These are phyloP conservation scores for Juncus effusus DNA, from an alignment of 176 grass and related monocot species.

Conservation along the genomic window DNA sequence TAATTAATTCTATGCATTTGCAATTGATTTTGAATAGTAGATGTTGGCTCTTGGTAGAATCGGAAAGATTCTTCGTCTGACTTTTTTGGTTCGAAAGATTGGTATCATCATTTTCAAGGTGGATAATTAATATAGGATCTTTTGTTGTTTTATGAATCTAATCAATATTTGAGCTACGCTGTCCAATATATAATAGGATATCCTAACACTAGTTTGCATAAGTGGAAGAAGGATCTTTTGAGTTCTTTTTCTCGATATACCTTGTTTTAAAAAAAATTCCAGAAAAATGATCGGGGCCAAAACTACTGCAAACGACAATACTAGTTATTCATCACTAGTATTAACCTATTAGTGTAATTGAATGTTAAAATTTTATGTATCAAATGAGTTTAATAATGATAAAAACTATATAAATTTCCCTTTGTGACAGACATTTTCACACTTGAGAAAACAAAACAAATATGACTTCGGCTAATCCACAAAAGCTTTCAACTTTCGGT, in stretches of 20 bases:
- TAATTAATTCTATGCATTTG: not conserved
- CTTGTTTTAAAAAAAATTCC: not conserved
- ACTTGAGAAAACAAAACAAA: no score
- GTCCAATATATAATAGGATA: not conserved
- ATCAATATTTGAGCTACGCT: not conserved
- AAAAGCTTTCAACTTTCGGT: no score
- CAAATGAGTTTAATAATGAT: no score
- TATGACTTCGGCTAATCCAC: no score
- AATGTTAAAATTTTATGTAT: no score
- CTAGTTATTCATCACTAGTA: no score
- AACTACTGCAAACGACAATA: not conserved
- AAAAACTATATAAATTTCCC: no score
- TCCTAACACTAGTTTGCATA: no score
- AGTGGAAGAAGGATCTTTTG: no score
- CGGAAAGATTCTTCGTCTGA: conserved; percentile 8
- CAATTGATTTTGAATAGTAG: not conserved
- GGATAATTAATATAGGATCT: not conserved
- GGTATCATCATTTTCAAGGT: conserved; percentile 3
- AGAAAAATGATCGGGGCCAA: not conserved
- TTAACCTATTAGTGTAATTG: no score
- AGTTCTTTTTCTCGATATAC: not conserved
- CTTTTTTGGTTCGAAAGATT: not conserved
- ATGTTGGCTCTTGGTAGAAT: not conserved
- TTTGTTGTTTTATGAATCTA: not conserved
- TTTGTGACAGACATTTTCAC: no score